Conservation (phyloP, 192 early-diverging fungal genomes). For the Podila verticillata region DNA sequence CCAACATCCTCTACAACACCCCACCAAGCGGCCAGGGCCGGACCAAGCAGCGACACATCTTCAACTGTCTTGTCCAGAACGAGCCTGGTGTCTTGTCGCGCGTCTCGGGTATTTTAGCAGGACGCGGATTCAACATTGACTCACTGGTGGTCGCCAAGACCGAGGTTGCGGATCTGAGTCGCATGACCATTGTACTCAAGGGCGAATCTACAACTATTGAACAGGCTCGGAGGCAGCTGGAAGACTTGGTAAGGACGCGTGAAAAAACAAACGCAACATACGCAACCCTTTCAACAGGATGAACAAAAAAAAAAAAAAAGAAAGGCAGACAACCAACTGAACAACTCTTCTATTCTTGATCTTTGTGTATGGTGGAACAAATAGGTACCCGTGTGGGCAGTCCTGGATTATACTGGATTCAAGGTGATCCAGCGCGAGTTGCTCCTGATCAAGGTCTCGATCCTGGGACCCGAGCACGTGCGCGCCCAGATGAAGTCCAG, state of each 20-base stretch:
- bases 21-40: conserved; percentile 59
- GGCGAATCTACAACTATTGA: conserved; percentile 85
- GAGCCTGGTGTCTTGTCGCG: conserved; percentile 85
- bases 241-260: conserved; percentile 84
- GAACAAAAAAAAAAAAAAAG: background rate
- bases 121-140: conserved; percentile 97
- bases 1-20: conserved; percentile 94
- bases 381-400: conserved; percentile 92
- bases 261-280: background rate
- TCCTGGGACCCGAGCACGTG: conserved; percentile 71
- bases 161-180: conserved; percentile 88
- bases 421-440: conserved; percentile 91
- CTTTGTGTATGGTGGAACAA: too few species aligned
- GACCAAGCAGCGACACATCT: conserved; percentile 79
- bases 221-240: conserved; percentile 92
- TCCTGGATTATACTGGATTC: conserved; percentile 92
- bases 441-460: conserved; percentile 92
- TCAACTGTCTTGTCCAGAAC: conserved; percentile 94
- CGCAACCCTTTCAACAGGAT: background rate
- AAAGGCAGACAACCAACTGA: too few species aligned
- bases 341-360: too few species aligned
- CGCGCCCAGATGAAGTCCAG: conserved; percentile 57
- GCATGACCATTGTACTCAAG: conserved; percentile 94
- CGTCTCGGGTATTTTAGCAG: conserved; percentile 90
- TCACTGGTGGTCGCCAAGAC: conserved; percentile 96